Conservation (phyloP, 768 basidiomycete species). For the Kondoa subrosea region DNA sequence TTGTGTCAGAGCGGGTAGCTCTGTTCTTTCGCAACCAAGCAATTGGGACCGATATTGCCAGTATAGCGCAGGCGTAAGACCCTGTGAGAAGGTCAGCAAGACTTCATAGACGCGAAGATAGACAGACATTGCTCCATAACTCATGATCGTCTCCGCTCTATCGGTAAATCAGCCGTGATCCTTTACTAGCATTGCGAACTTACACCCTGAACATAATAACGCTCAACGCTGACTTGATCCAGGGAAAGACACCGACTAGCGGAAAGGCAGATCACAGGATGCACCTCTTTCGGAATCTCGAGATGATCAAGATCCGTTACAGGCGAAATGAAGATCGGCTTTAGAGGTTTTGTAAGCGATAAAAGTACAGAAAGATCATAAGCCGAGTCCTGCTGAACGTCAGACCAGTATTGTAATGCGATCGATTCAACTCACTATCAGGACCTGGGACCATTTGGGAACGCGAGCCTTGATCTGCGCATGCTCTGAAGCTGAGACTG, state of each 20-base stretch:
- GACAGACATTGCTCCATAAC: slow-evolving; percentile 11
- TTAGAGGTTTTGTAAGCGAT: slow-evolving; percentile 44
- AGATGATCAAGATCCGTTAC: slow-evolving; percentile 41
- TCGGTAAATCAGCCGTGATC: too few relatives aligned
- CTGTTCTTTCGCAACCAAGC: not conserved
- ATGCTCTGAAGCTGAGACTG: slow-evolving; percentile 44
- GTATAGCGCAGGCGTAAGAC: not conserved
- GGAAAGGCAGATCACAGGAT: slow-evolving; percentile 66
- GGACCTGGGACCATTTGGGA: slow-evolving; percentile 49
- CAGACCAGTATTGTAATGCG: not conserved
- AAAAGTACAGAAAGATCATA: slow-evolving; percentile 43
- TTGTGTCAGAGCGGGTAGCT: not conserved
- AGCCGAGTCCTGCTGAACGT: slow-evolving; percentile 44
- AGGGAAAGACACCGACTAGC: slow-evolving; percentile 53
- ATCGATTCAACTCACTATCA: slow-evolving; percentile 45
- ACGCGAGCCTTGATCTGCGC: slow-evolving; percentile 53
- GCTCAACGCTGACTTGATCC: slow-evolving; percentile 51
- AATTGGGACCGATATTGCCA: not conserved
- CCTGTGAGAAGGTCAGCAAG: not conserved
- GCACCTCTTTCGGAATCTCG: slow-evolving; percentile 35
- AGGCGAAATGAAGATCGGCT: slow-evolving; percentile 80
- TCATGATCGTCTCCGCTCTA: slow-evolving; percentile 62
- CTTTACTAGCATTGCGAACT: too few relatives aligned
- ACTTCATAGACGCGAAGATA: not conserved
- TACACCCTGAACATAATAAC: slow-evolving; percentile 70